Evolutionary conservation across 306 rosid species (phyloP).

Genomic region (Amphicarpaea edgeworthii): DNA sequence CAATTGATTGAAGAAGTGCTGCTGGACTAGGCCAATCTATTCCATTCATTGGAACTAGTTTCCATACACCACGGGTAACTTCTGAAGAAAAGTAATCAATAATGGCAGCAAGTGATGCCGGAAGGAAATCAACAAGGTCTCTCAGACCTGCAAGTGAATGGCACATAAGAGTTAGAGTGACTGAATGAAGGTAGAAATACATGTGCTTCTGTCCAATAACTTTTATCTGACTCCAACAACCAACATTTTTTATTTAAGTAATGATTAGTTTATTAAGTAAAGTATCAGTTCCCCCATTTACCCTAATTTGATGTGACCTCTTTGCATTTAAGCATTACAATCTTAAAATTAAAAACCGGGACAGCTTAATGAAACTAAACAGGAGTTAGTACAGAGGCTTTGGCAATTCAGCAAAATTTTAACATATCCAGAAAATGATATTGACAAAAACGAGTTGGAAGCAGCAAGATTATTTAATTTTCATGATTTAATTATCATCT

Average conservation of each 20-base stretch:
- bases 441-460: slow-evolving; percentile 28
- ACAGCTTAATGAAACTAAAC: slow-evolving; percentile 24
- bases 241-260: slow-evolving; percentile 7
- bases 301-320: slow-evolving; percentile 29
- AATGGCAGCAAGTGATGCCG: slow-evolving; percentile 78
- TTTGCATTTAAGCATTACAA: neutral
- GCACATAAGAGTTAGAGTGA: slow-evolving; percentile 9
- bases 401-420: slow-evolving; percentile 11
- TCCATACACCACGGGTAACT: slow-evolving; percentile 87
- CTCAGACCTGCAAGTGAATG: slow-evolving; percentile 73
- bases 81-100: slow-evolving; percentile 84
- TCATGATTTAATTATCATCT: slow-evolving; percentile 36
- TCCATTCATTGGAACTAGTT: slow-evolving; percentile 85
- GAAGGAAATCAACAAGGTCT: slow-evolving; percentile 82
- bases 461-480: slow-evolving; percentile 26
- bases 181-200: slow-evolving; percentile 40
- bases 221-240: slow-evolving; percentile 24
- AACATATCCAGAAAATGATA: slow-evolving; percentile 13
- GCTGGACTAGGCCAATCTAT: slow-evolving; percentile 93
- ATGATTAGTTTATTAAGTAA: slow-evolving; percentile 27
- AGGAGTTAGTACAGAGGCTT: slow-evolving; percentile 15
- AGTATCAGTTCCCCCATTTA: slow-evolving; percentile 34
- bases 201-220: slow-evolving; percentile 28
- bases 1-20: slow-evolving; percentile 62
- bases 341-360: slow-evolving; percentile 6